phyloP scores from a whole-genome alignment of 768 basidiomycete species.

The Nidularia sp. region DNA sequence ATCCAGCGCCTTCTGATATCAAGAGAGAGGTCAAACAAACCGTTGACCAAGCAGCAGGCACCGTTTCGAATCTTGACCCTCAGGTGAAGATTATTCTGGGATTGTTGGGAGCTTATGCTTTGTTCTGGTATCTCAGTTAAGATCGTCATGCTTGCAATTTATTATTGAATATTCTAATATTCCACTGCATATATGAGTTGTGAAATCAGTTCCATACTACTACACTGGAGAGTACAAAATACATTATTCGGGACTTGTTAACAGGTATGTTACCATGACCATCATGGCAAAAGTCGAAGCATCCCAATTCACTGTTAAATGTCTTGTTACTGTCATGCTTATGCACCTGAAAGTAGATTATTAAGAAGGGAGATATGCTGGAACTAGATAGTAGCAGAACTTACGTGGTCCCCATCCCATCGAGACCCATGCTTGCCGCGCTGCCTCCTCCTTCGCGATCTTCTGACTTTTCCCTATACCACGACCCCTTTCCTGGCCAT shows the following conservation, averaged over 20 bases:
- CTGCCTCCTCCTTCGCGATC: constrained; percentile 66
- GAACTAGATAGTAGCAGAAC: constrained; percentile 3
- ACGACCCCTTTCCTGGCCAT: constrained; percentile 40
- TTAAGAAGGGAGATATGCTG: background rate
- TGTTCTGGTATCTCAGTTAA: constrained; percentile 51
- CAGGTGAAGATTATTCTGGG: constrained; percentile 64
- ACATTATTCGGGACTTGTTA: too few relatives aligned
- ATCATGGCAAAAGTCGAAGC: too few relatives aligned
- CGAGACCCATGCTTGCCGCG: constrained; percentile 45
- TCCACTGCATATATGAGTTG: too few relatives aligned
- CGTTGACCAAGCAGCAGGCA: constrained; percentile 25
- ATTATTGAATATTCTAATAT: too few relatives aligned
- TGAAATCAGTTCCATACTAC: too few relatives aligned
- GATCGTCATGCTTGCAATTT: too few relatives aligned
- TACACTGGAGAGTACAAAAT: too few relatives aligned
- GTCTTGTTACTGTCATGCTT: background rate
- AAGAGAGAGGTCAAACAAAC: constrained; percentile 18
- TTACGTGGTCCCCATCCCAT: constrained; percentile 47
- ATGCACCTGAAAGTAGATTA: background rate
- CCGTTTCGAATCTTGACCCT: constrained; percentile 52
- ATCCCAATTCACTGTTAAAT: background rate
- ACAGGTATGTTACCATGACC: too few relatives aligned
- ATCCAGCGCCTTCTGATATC: constrained; percentile 27
- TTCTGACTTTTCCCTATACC: constrained; percentile 61
- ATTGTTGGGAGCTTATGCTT: constrained; percentile 57